phyloP scores from a whole-genome alignment of 2,329 filamentous ascomycete species.

The Pseudogymnoascus pannorum region DNA sequence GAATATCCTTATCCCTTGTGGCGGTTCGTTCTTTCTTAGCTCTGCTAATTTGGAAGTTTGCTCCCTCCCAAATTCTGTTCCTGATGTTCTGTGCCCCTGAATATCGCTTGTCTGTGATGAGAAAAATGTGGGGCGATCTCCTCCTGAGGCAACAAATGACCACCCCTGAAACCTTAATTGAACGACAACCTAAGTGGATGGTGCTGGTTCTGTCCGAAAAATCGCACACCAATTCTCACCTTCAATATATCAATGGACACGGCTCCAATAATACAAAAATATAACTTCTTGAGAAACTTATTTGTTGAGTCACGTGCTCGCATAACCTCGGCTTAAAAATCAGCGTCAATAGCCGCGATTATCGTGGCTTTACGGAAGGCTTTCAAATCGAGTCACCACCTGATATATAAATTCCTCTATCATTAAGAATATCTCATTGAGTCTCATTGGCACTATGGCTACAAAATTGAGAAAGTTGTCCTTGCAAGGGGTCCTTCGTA shows the following conservation, averaged over 20 bases:
- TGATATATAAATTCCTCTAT: neutral
- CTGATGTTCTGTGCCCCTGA: neutral
- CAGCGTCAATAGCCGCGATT: neutral
- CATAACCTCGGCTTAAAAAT: neutral
- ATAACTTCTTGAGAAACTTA: neutral
- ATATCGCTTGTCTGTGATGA: neutral
- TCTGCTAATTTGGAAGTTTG: neutral
- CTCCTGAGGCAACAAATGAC: neutral
- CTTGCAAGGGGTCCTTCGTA: neutral
- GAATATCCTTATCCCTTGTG: neutral
- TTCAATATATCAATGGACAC: neutral
- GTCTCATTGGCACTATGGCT: neutral
- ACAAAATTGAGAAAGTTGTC: neutral
- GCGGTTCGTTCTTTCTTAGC: neutral
- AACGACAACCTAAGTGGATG: neutral
- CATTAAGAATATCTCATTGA: neutral
- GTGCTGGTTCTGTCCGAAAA: neutral
- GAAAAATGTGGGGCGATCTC: neutral
- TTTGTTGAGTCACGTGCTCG: neutral
- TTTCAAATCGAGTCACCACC: neutral
- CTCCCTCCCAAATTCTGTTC: neutral
- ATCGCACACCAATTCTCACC: neutral
- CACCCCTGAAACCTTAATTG: neutral
- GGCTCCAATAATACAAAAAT: neutral
- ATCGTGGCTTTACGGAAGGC: neutral